phyloP scores from a whole-genome alignment of 257 asterid genomes.

The Gentiana straminea region DNA sequence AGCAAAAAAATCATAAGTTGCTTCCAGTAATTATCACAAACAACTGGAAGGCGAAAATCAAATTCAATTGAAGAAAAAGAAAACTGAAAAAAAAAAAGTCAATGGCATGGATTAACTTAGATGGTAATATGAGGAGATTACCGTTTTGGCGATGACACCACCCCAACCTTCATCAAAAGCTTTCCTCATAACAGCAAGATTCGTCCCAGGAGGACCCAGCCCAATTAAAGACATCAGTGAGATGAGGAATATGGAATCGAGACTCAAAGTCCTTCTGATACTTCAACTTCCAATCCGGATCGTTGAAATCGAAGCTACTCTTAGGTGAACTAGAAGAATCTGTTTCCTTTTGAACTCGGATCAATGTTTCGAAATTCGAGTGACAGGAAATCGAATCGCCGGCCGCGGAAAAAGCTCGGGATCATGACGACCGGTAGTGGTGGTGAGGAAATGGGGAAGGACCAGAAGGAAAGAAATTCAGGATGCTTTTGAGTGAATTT shows the following conservation, averaged over 20 bases:
- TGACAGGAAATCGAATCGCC: neutral
- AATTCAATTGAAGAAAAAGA: neutral
- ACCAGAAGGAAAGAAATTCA: too few species aligned
- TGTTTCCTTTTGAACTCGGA: neutral
- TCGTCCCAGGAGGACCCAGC: conserved; percentile 98
- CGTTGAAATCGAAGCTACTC: neutral
- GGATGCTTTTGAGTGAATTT: too few species aligned
- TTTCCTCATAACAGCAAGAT: conserved; percentile 83
- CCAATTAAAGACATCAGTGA: conserved; percentile 29
- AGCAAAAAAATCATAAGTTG: too few species aligned
- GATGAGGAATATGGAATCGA: neutral
- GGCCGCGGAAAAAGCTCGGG: too few species aligned
- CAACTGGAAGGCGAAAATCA: too few species aligned
- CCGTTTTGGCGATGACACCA: conserved; percentile 97
- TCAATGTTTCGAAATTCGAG: too few species aligned
- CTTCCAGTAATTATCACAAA: too few species aligned
- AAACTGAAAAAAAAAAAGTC: neutral
- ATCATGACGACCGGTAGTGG: too few species aligned
- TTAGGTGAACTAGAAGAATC: neutral
- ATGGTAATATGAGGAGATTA: conserved; percentile 6
- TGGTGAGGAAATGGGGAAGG: too few species aligned
- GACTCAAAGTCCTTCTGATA: neutral
- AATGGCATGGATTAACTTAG: neutral
- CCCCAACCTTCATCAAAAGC: conserved; percentile 99
- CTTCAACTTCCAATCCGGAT: neutral